Evolutionary conservation across 2,329 filamentous ascomycete genomes (phyloP).

Genomic region (Monascus ruber): DNA sequence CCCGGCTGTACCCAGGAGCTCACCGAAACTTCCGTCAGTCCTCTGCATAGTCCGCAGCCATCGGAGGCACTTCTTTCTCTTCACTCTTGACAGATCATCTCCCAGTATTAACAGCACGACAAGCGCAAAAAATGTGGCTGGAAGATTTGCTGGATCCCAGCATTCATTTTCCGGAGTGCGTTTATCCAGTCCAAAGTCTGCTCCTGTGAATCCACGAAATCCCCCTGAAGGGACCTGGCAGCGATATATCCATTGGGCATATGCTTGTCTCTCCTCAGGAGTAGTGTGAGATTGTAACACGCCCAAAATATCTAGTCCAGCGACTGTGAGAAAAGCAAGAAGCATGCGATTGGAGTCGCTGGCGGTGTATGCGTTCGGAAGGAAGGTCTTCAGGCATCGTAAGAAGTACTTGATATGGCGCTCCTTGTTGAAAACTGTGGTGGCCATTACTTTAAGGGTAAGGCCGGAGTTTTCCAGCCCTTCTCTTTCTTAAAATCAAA

Average conservation of each 20-base stretch:
- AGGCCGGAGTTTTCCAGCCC: no score
- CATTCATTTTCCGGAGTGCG: slow-evolving; percentile 41
- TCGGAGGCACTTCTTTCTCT: slow-evolving; percentile 52
- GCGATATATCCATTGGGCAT: slow-evolving; percentile 66
- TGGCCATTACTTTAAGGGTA: slow-evolving; percentile 11
- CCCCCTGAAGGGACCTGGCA: slow-evolving; percentile 80
- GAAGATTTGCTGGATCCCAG: slow-evolving; percentile 71
- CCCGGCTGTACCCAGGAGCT: slow-evolving; percentile 53
- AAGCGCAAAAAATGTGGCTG: slow-evolving; percentile 82
- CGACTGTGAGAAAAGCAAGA: slow-evolving; percentile 79
- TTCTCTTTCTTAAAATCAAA: no score
- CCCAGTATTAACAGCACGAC: slow-evolving; percentile 57
- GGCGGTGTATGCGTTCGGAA: slow-evolving; percentile 73
- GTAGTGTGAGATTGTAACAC: slow-evolving; percentile 46
- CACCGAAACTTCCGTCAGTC: slow-evolving; percentile 80
- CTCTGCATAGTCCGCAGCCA: slow-evolving; percentile 74
- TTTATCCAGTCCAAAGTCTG: slow-evolving; percentile 38
- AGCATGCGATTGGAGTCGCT: slow-evolving; percentile 87
- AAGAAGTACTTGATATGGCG: slow-evolving; percentile 86
- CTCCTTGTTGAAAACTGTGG: slow-evolving; percentile 33
- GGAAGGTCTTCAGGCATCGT: slow-evolving; percentile 67
- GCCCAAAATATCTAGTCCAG: slow-evolving; percentile 70
- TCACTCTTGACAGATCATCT: slow-evolving; percentile 54
- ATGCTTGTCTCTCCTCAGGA: slow-evolving; percentile 42
- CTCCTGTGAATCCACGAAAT: slow-evolving; percentile 76